Evolutionary conservation across 495 filamentous ascomycete species (phyloP).

Genomic region (Saxophila tyrrhenica): DNA sequence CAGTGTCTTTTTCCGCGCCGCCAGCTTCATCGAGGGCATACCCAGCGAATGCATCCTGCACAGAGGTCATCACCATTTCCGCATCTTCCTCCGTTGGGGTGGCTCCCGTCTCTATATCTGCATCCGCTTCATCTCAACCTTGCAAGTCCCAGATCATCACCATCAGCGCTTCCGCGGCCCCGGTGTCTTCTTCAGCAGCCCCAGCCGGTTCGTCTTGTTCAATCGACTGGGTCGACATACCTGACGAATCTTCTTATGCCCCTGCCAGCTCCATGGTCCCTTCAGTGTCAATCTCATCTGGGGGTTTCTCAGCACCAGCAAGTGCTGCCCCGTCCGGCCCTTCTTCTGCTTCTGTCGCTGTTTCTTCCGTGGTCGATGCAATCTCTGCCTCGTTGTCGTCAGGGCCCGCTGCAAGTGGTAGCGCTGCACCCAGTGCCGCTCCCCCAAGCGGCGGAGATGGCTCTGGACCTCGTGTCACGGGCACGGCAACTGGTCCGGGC

Average conservation of each 20-base stretch:
- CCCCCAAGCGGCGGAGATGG: neutral
- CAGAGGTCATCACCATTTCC: neutral
- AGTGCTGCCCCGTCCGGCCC: neutral
- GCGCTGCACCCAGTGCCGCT: neutral
- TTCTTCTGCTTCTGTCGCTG: neutral
- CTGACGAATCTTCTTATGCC: neutral
- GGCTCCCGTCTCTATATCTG: neutral
- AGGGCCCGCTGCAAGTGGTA: neutral
- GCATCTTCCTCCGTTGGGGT: neutral
- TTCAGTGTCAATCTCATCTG: too few species aligned
- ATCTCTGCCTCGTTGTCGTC: neutral
- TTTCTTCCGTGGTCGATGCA: neutral
- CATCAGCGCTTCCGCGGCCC: too few species aligned
- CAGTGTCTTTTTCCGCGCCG: neutral
- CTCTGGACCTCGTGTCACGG: neutral
- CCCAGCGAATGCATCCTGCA: neutral
- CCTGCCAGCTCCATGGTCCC: too few species aligned
- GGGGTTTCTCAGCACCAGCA: too few species aligned
- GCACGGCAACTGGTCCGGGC: neutral
- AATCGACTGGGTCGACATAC: neutral
- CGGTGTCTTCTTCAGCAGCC: neutral
- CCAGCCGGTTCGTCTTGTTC: neutral
- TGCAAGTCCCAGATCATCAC: neutral
- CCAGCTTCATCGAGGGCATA: neutral
- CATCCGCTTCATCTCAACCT: neutral